phyloP scores from a whole-genome alignment of 495 filamentous ascomycete species.

The Lasiosphaeriaceae sp. region DNA sequence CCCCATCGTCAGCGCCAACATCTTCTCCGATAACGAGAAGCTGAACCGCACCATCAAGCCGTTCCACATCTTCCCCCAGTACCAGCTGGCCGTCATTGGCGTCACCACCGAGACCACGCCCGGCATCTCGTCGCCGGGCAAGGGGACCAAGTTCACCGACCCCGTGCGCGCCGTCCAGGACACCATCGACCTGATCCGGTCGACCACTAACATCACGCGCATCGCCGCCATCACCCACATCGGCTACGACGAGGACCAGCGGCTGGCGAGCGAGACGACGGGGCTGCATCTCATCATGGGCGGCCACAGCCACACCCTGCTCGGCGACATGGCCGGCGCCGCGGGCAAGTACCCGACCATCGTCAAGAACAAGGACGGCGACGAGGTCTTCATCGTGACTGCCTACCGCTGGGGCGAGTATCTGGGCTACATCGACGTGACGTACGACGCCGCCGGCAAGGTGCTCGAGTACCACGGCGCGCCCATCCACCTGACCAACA shows the following conservation, averaged over 20 bases:
- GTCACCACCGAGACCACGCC: constrained; percentile 53
- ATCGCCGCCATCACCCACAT: constrained; percentile 58
- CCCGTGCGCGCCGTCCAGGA: constrained; percentile 46
- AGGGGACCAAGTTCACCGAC: constrained; percentile 49
- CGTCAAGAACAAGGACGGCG: constrained; percentile 49
- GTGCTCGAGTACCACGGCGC: constrained; percentile 53
- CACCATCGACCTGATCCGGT: constrained; percentile 49
- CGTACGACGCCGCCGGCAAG: constrained; percentile 48
- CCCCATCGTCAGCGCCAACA: constrained; percentile 54
- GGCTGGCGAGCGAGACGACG: constrained; percentile 45
- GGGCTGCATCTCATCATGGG: constrained; percentile 56
- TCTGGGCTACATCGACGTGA: constrained; percentile 55
- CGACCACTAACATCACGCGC: constrained; percentile 46
- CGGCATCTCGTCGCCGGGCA: constrained; percentile 46
- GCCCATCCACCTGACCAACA: constrained; percentile 54
- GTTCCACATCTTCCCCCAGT: constrained; percentile 52
- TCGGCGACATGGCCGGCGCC: constrained; percentile 48
- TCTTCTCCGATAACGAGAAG: constrained; percentile 44
- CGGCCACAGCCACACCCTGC: constrained; percentile 56
- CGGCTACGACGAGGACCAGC: constrained; percentile 53
- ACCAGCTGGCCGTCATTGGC: constrained; percentile 53
- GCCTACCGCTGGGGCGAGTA: constrained; percentile 60
- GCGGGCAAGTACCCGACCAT: constrained; percentile 55
- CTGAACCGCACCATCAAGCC: constrained; percentile 53
- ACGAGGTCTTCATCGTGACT: constrained; percentile 59